These are phyloP conservation scores for Puccinia hordei DNA, from an alignment of 1,284 basidiomycete species.

Conservation along the genomic window DNA sequence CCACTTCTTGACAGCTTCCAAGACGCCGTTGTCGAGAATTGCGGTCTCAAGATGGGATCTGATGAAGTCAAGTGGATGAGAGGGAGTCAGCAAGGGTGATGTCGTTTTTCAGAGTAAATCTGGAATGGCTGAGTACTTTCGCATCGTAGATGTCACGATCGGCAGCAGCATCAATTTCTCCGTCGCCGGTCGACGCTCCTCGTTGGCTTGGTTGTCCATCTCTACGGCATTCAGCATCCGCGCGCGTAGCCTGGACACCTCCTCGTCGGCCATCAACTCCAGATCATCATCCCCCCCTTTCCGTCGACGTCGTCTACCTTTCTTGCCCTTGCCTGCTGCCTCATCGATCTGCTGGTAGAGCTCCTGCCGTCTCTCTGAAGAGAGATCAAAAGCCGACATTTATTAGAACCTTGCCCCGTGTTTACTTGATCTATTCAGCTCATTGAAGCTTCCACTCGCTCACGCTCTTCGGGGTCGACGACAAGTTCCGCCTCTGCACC, in stretches of 20 bases:
- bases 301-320: constrained; percentile 31
- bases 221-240: constrained; percentile 85
- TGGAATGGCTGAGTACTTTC: constrained; percentile 68
- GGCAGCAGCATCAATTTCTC: constrained; percentile 81
- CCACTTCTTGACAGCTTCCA: constrained; percentile 88
- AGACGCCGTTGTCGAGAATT: constrained; percentile 90
- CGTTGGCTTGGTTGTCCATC: constrained; percentile 79
- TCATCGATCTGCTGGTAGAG: constrained; percentile 45
- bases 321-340: constrained; percentile 45
- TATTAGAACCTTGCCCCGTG: constrained; percentile 54
- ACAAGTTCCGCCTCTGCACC: background rate
- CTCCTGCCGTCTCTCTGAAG: constrained; percentile 53
- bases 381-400: constrained; percentile 27
- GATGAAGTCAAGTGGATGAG: background rate
- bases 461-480: constrained; percentile 42
- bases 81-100: background rate
- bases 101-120: constrained; percentile 12
- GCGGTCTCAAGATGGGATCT: constrained; percentile 80
- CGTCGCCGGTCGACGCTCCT: constrained; percentile 78
- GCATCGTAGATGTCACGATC: constrained; percentile 86
- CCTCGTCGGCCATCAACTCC: constrained; percentile 86
- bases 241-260: constrained; percentile 79
- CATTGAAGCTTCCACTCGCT: background rate
- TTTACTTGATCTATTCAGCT: too few species aligned
- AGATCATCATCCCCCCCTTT: constrained; percentile 62